A percentile compares a stretch with the other conserved stretches of the same genome.
phyloP scores from a whole-genome alignment of 176 grass and related monocot species.

The Cocos nucifera region DNA sequence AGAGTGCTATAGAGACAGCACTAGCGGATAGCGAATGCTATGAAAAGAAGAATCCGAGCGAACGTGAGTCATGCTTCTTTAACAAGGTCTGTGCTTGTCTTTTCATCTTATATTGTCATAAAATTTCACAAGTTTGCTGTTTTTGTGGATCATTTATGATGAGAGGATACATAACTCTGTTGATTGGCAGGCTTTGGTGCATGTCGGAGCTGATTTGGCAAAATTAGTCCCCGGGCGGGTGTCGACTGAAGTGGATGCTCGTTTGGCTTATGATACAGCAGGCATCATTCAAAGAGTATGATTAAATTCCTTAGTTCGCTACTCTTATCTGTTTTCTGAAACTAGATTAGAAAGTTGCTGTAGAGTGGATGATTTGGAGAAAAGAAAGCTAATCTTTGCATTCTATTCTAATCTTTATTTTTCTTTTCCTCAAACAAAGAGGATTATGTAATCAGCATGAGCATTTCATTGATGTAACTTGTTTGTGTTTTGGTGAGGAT shows the following conservation, averaged over 20 bases:
- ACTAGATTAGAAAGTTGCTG: no score
- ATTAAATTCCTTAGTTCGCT: slow-evolving; percentile 1
- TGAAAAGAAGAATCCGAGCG: slow-evolving; percentile 32
- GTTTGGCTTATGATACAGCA: slow-evolving; percentile 83
- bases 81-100: slow-evolving; percentile 46
- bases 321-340: neutral
- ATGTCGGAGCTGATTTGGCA: slow-evolving; percentile 82
- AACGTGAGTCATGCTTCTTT: slow-evolving; percentile 62
- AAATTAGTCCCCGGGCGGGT: slow-evolving; percentile 79
- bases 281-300: slow-evolving; percentile 79
- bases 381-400: no score
- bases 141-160: no score
- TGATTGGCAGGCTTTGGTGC: slow-evolving; percentile 50
- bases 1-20: slow-evolving; percentile 91
- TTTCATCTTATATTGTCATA: no score
- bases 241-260: slow-evolving; percentile 90
- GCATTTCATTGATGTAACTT: no score
- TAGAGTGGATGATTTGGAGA: no score
- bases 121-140: no score
- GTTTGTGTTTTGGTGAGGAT: no score
- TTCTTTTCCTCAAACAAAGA: no score
- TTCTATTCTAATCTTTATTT: no score
- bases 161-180: no score
- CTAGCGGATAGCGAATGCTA: slow-evolving; percentile 69
- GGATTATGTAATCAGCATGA: no score